A percentile compares a stretch with the other conserved stretches of the same genome.
Conservation (phyloP, 2,329 filamentous ascomycete genomes). For the Pezicula neosporulosa region DNA sequence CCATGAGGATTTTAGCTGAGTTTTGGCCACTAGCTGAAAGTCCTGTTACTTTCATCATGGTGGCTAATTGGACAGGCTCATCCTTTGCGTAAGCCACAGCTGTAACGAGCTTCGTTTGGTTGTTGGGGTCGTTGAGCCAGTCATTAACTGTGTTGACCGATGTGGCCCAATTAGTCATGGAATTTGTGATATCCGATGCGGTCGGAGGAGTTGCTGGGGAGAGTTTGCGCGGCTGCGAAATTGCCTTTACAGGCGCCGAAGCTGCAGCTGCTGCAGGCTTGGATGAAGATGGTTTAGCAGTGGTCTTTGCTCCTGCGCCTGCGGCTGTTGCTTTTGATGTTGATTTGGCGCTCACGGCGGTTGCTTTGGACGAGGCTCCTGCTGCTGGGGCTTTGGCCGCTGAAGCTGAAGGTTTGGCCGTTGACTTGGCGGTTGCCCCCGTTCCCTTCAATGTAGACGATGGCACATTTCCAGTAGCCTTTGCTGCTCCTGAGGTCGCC, state of each 20-base stretch:
- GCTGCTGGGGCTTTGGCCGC: too few species aligned
- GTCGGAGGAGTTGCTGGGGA: slow-evolving; percentile 12
- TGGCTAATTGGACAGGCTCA: slow-evolving; percentile 13
- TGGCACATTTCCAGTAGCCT: too few species aligned
- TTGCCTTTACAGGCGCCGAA: not conserved
- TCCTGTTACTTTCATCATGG: too few species aligned
- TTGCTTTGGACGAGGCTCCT: too few species aligned
- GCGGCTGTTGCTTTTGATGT: too few species aligned
- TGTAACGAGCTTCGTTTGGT: slow-evolving; percentile 8
- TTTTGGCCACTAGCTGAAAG: too few species aligned
- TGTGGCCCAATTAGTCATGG: slow-evolving; percentile 11
- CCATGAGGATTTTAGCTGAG: too few species aligned
- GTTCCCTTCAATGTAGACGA: too few species aligned
- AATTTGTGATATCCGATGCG: slow-evolving; percentile 10
- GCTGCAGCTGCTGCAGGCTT: not conserved
- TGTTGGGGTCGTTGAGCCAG: slow-evolving; percentile 10
- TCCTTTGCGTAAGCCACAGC: slow-evolving; percentile 15
- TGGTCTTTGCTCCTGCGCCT: not conserved
- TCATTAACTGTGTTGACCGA: slow-evolving; percentile 14
- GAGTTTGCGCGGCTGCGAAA: slow-evolving; percentile 1
- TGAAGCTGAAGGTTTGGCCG: too few species aligned
- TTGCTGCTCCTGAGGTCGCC: too few species aligned
- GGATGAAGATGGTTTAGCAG: not conserved
- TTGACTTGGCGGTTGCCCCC: too few species aligned
- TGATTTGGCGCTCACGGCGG: too few species aligned